Base-by-base conservation (phyloP, 1,284 basidiomycete species). In the Rhodofomes roseus region DNA sequence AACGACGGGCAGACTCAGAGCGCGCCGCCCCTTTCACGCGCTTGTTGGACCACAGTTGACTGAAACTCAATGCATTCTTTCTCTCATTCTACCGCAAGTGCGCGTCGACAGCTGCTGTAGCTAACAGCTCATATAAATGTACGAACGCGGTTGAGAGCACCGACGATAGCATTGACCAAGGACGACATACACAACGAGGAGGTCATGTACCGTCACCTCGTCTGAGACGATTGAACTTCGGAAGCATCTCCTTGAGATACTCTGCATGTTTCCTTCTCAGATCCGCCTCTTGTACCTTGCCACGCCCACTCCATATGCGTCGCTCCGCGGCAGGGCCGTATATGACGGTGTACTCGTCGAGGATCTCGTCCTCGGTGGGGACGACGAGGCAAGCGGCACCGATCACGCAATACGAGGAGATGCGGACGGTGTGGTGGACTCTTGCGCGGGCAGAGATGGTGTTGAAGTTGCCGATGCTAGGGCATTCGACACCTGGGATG, bases 181-280 rank as follows among this genome's bases (percentile, higher is more conserved):
- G 14, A 39, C 16, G 14, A 6, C 37, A 16, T 39, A 41, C 40
- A 22, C 2, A 44, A 23, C 6, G 43, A 22, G 23, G 20, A 44
- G n/a, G 2, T 54, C 61, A 68, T 11, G 63, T 57, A 18, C 65
- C 67, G 43, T 68, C 67, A 1, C 65, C 67, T 39, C 65, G 54
- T 25, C 71, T 75, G 57, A 90, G 70, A 44, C 90, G 74, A 71
- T 92, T 93, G 68, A 93, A 95, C 78, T 94, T 95, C 55, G 93
- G 93, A 53, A 95, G 69, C 83, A 94, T 92, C 69, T 97, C 95
- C 50, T 87, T 78, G 50, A 98, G 78, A 73, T 96, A 98, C 64
- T 96, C 93, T 4, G 89, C 85, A 68, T 98, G 95, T 71, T 97
- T 98, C 40, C 84, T 77, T 59, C 94, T 81, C 58, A 97, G 73